Conservation (phyloP, 805 yeast species). For the Lipomyces orientalis region DNA sequence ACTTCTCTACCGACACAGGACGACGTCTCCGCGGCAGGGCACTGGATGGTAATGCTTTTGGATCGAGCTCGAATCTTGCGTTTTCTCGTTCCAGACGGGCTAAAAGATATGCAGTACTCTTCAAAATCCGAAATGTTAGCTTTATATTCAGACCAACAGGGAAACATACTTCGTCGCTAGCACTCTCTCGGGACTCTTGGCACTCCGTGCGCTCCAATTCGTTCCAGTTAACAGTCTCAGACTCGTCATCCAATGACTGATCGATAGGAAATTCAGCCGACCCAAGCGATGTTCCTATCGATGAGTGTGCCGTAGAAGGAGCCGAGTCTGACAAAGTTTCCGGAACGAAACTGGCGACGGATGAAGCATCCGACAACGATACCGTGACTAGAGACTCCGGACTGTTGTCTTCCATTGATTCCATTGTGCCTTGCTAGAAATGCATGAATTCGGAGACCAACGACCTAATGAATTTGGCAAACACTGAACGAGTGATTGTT, state of each 20-base stretch:
- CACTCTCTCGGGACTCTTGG: conserved; percentile 21
- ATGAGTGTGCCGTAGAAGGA: conserved; percentile 5
- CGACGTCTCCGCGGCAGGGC: conserved; percentile 11
- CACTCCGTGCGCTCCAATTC: conserved; percentile 25
- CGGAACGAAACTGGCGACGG: conserved; percentile 5
- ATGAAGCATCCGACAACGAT: conserved; percentile 13
- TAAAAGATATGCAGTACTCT: conserved; percentile 31
- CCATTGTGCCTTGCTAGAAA: neutral
- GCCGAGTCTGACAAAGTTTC: conserved; percentile 3
- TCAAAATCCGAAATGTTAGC: neutral
- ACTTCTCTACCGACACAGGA: conserved; percentile 23
- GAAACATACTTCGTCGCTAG: conserved; percentile 22
- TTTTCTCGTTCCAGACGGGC: conserved; percentile 38
- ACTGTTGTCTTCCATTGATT: neutral
- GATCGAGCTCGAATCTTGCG: conserved; percentile 33
- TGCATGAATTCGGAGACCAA: neutral
- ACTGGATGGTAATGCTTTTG: conserved; percentile 27
- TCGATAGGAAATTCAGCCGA: neutral
- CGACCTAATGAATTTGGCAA: neutral
- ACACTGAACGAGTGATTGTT: neutral
- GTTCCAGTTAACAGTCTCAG: conserved; percentile 30
- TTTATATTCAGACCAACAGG: neutral
- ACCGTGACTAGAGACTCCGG: conserved; percentile 12
- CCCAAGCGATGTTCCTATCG: conserved; percentile 11
- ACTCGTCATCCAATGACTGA: conserved; percentile 1